Evolutionary conservation across 1,284 basidiomycete species (phyloP).

Genomic region (Malassezia restricta): DNA sequence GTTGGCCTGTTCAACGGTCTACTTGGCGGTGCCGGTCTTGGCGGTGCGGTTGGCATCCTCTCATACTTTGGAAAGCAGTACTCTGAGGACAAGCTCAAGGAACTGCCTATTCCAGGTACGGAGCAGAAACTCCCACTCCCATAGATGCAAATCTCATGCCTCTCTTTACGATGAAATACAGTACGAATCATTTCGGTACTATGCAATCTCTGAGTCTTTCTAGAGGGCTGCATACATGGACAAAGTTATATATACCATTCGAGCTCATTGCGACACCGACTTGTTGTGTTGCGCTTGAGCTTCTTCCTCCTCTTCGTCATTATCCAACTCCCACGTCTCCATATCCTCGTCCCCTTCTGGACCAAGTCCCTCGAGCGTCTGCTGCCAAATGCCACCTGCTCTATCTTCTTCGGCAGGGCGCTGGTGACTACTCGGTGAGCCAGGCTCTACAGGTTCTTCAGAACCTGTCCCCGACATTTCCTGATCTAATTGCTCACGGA

Average conservation of each 20-base stretch:
- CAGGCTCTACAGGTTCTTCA: slow-evolving; percentile 15
- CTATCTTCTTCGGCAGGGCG: slow-evolving; percentile 16
- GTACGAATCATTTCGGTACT: too few species aligned
- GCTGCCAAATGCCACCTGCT: slow-evolving; percentile 11
- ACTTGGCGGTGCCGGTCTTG: slow-evolving; percentile 36
- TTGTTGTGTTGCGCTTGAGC: not conserved
- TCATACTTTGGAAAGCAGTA: slow-evolving; percentile 18
- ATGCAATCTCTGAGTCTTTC: too few species aligned
- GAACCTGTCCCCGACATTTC: slow-evolving; percentile 27
- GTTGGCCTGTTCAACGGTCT: slow-evolving; percentile 38
- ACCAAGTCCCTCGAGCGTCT: not conserved
- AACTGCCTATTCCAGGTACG: slow-evolving; percentile 8
- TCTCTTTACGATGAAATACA: too few species aligned
- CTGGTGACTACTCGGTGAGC: not conserved
- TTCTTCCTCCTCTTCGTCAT: not conserved
- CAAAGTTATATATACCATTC: not conserved
- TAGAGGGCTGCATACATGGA: not conserved
- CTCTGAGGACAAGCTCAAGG: not conserved
- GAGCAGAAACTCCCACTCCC: not conserved
- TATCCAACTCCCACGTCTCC: slow-evolving; percentile 12
- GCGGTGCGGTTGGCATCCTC: slow-evolving; percentile 27
- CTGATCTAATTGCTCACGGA: slow-evolving; percentile 41
- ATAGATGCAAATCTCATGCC: not conserved
- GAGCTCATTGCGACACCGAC: not conserved
- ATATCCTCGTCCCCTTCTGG: slow-evolving; percentile 5